Conservation (phyloP, 768 basidiomycete genomes). For the Tulasnella sp. region DNA sequence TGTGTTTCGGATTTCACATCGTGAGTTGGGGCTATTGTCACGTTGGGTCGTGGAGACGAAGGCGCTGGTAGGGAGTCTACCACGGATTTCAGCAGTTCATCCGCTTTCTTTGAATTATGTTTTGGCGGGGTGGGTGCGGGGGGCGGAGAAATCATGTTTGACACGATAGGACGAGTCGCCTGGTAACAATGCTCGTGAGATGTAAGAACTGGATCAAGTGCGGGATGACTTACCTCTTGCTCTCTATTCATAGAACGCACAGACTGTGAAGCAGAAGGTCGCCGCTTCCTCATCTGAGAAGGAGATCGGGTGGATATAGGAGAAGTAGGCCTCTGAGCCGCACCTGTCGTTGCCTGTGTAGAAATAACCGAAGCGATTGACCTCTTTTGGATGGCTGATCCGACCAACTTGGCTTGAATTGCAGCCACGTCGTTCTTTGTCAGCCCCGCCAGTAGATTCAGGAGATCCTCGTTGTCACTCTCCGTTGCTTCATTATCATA, state of each 20-base stretch:
- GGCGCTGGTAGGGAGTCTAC: conserved; percentile 35
- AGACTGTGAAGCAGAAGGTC: background rate
- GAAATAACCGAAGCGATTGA: background rate
- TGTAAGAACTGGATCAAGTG: background rate
- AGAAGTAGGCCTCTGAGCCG: background rate
- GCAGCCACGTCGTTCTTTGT: conserved; percentile 53
- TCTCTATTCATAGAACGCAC: background rate
- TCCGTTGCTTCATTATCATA: background rate
- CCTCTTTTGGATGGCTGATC: conserved; percentile 32
- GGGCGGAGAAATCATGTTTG: background rate
- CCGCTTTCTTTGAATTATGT: conserved; percentile 48
- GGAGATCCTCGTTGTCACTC: conserved; percentile 27
- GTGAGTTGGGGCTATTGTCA: background rate
- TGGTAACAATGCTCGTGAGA: background rate
- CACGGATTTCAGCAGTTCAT: conserved; percentile 52
- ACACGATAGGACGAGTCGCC: background rate
- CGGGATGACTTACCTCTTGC: conserved; percentile 1
- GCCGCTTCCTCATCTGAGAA: conserved; percentile 50
- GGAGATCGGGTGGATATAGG: conserved; percentile 33
- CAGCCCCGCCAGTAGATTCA: conserved; percentile 39
- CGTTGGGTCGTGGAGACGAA: background rate
- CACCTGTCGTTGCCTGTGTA: background rate
- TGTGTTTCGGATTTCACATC: background rate
- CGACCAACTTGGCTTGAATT: conserved; percentile 68
- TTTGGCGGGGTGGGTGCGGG: background rate